phyloP scores from a whole-genome alignment of 306 rosid species.

The Acacia melanoxylon region DNA sequence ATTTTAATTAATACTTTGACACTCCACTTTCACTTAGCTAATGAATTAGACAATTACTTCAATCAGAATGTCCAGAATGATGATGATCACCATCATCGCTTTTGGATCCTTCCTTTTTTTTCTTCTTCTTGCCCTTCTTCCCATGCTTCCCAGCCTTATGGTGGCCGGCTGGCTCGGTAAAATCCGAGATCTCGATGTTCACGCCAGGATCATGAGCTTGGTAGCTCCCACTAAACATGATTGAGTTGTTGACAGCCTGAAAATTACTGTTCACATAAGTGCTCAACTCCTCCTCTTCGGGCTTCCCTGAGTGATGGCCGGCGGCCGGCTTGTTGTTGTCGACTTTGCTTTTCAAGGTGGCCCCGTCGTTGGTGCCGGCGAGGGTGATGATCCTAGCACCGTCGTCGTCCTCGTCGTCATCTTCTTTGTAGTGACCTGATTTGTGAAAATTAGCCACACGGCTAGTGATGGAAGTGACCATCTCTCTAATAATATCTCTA shows the following conservation, averaged over 20 bases:
- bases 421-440: slow-evolving; percentile 35
- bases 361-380: slow-evolving; percentile 75
- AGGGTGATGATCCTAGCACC: slow-evolving; percentile 72
- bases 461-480: slow-evolving; percentile 67
- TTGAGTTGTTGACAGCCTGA: slow-evolving; percentile 83
- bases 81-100: slow-evolving; percentile 21
- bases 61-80: background rate
- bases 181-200: slow-evolving; percentile 61
- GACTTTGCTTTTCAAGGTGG: slow-evolving; percentile 57
- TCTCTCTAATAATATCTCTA: slow-evolving; percentile 59
- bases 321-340: slow-evolving; percentile 36
- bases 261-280: slow-evolving; percentile 84
- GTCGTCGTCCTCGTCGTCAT: slow-evolving; percentile 51
- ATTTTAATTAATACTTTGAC: background rate
- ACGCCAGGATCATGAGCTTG: slow-evolving; percentile 80
- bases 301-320: background rate
- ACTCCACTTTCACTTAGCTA: background rate
- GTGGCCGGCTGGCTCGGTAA: slow-evolving; percentile 29
- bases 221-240: slow-evolving; percentile 79
- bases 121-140: slow-evolving; percentile 39
- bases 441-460: slow-evolving; percentile 56
- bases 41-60: background rate
- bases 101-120: slow-evolving; percentile 37
- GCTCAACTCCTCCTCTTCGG: slow-evolving; percentile 33
- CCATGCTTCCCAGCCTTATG: slow-evolving; percentile 26